Base-by-base conservation (phyloP, 2,329 filamentous ascomycete species). In the Alternaria longipes region DNA sequence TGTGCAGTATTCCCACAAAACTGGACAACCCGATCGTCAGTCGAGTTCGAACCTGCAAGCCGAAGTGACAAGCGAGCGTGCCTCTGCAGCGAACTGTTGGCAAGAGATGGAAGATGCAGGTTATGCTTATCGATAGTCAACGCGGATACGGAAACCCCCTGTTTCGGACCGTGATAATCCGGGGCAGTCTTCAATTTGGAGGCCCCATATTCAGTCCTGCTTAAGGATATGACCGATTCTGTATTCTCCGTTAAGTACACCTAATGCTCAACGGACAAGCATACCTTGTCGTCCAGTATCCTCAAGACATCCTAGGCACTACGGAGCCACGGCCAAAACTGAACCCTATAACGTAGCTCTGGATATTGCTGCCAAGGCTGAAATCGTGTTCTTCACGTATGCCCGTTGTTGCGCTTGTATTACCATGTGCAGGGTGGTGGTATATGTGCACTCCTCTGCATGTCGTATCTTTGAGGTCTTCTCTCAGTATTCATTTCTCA, bases 111-210 rank as follows among this genome's bases (percentile, higher is more conserved):
- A 30, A 54, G 30, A 44, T 16, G 30, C 28, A 50, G 44, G 51
- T 57, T 24, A 50, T 44, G 51, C 62, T 62, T 65, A 63, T 67
- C 62, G 62, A 65, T 67, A 65, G 38, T 49, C 32, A 52, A 7
- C 51, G 44, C 41, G 44, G 42, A 36, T 54, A 32, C 49, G 56
- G 56, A 56, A 53, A 20, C 28, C 49, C 47, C 52, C 42, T 34
- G 44, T 20, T 47, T 49, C 42, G 42, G 52, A 56, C 52, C 18
- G 53, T 42, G 46, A 58, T 18, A 44, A 54, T 54, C 46, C 5
- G 42, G 54, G 59, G 34, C 46, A 32, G 36, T 41, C 18, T 45
- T 22, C 30, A 47, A 8, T 18, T 20, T 36, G 54, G 24, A 11
- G 12, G 28, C 20, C 14, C 26, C 42, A 20, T 54, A 16, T 16